phyloP scores from a whole-genome alignment of 257 asterid genomes.

The Salvia splendens region DNA sequence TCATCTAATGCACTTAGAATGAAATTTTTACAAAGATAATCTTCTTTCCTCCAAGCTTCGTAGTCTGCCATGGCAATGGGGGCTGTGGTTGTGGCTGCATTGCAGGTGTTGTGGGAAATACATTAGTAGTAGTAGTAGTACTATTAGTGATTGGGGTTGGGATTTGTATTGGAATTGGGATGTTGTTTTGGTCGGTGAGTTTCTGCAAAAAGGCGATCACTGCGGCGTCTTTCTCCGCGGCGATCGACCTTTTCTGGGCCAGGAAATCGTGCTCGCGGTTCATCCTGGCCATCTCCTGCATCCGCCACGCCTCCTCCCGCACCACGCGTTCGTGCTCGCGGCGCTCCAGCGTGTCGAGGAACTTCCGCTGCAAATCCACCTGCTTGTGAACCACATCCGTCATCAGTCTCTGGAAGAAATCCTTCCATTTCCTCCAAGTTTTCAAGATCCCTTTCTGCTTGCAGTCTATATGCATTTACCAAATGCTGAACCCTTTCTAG shows the following conservation, averaged over 20 bases:
- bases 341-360: constrained; percentile 62
- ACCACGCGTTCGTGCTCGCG: constrained; percentile 69
- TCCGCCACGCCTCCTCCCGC: constrained; percentile 80
- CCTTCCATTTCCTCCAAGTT: constrained; percentile 74
- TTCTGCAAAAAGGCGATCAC: constrained; percentile 68
- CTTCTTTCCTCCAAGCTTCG: too few species aligned
- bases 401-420: constrained; percentile 55
- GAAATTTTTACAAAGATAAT: too few species aligned
- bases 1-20: too few species aligned
- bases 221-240: constrained; percentile 73
- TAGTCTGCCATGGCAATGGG: too few species aligned
- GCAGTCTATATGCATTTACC: constrained; percentile 47
- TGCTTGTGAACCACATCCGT: constrained; percentile 65
- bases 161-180: constrained; percentile 46
- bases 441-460: constrained; percentile 55
- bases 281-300: constrained; percentile 63
- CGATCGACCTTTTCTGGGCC: constrained; percentile 73
- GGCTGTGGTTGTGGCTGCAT: constrained; percentile 26
- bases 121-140: too few species aligned
- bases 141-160: constrained; percentile 25
- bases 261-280: constrained; percentile 75
- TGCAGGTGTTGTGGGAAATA: not conserved
- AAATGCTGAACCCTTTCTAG: constrained; percentile 55
- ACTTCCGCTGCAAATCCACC: constrained; percentile 68
- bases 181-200: constrained; percentile 52